A percentile compares a stretch with the other conserved stretches of the same genome.
Conservation (phyloP, 2,329 filamentous ascomycete genomes). For the Xylaria sp. region DNA sequence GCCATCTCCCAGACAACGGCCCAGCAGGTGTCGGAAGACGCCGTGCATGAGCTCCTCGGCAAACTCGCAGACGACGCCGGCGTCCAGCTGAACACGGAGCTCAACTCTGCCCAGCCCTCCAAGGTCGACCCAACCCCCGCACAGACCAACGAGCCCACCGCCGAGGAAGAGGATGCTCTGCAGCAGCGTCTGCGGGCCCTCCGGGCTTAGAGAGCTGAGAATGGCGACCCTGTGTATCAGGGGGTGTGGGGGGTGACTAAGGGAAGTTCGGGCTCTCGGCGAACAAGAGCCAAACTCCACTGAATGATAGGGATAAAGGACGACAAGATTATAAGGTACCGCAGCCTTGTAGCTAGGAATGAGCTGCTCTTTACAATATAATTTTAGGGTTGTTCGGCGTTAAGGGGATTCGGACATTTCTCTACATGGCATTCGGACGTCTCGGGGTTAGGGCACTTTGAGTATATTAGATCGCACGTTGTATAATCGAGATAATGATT, state of each 20-base stretch:
- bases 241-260: neutral
- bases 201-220: slow-evolving; percentile 56
- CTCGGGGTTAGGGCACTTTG: neutral
- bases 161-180: slow-evolving; percentile 82
- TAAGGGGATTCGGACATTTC: slow-evolving; percentile 1
- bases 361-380: slow-evolving; percentile 1
- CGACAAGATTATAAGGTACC: neutral
- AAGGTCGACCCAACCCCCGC: slow-evolving; percentile 64
- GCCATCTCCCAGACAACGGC: slow-evolving; percentile 82
- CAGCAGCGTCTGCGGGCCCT: slow-evolving; percentile 69
- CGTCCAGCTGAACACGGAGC: slow-evolving; percentile 81
- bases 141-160: slow-evolving; percentile 72
- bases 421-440: neutral
- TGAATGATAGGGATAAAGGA: neutral
- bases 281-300: neutral
- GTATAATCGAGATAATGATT: neutral
- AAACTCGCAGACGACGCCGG: slow-evolving; percentile 91
- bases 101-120: slow-evolving; percentile 67
- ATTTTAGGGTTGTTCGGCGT: slow-evolving; percentile 29
- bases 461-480: slow-evolving; percentile 20
- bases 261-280: neutral
- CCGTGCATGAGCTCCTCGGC: slow-evolving; percentile 85
- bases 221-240: slow-evolving; percentile 17
- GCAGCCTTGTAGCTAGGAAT: neutral
- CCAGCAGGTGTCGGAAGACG: slow-evolving; percentile 79